These are phyloP conservation scores for Bryum argenteum DNA, from an alignment of 225 moss, liverwort and hornwort species.

Conservation along the genomic window DNA sequence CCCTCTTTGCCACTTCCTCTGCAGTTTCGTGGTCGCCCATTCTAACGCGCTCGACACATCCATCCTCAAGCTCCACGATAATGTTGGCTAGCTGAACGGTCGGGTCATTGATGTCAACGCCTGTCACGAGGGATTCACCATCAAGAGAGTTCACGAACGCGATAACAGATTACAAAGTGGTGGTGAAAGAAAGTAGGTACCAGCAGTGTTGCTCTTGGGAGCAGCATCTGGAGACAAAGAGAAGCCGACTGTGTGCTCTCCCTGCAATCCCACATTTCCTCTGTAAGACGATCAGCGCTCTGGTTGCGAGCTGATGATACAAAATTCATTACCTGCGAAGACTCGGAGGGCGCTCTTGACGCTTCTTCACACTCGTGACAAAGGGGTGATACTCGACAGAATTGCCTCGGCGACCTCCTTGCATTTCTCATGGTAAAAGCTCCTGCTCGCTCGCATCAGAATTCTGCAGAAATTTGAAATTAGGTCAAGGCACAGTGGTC, in stretches of 20 bases:
- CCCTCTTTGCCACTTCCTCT: constrained; percentile 41
- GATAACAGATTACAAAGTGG: neutral
- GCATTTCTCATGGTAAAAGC: constrained; percentile 13
- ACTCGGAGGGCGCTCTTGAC: constrained; percentile 16
- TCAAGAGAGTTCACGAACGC: neutral
- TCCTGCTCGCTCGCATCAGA: neutral
- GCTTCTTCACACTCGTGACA: constrained; percentile 41
- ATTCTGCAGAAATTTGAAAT: neutral
- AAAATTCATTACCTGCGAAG: constrained; percentile 9
- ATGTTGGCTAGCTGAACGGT: constrained; percentile 38
- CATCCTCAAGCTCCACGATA: constrained; percentile 43
- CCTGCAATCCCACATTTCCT: constrained; percentile 21
- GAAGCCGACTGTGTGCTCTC: constrained; percentile 25
- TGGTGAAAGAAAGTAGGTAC: constrained; percentile 18
- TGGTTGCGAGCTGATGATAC: neutral
- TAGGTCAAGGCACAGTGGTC: neutral
- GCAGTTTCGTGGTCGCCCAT: constrained; percentile 45
- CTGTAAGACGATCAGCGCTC: neutral
- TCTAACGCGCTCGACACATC: constrained; percentile 35
- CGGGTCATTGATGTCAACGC: constrained; percentile 24
- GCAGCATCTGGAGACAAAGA: constrained; percentile 1
- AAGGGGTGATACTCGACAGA: neutral
- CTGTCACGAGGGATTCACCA: constrained; percentile 10
- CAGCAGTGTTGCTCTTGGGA: constrained; percentile 16
- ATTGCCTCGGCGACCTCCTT: constrained; percentile 12